phyloP scores from a whole-genome alignment of 2,329 filamentous ascomycete species.

The Pseudogymnoascus sp. region DNA sequence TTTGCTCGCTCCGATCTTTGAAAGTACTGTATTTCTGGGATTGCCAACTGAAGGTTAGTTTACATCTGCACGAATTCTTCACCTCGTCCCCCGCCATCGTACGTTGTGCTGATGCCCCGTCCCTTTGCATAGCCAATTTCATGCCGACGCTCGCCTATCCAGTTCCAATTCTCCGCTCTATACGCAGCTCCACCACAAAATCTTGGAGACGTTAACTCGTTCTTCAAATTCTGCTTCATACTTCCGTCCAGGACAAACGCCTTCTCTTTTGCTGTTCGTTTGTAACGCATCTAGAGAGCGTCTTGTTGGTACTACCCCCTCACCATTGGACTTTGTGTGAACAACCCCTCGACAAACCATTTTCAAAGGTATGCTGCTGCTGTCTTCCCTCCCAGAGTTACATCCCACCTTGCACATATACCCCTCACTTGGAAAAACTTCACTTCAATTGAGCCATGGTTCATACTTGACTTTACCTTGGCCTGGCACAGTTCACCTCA shows the following conservation, averaged over 20 bases:
- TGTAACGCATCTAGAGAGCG: slow-evolving; percentile 2
- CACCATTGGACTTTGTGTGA: slow-evolving; percentile 2
- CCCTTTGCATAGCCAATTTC: slow-evolving; percentile 24
- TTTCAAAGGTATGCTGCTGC: slow-evolving; percentile 3
- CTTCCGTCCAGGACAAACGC: slow-evolving; percentile 7
- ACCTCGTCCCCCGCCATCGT: neutral
- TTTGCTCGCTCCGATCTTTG: slow-evolving; percentile 5
- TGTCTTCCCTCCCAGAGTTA: neutral
- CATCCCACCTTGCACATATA: slow-evolving; percentile 6
- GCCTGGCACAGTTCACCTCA: neutral
- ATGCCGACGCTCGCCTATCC: slow-evolving; percentile 27
- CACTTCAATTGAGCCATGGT: neutral
- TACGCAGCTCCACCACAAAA: slow-evolving; percentile 17
- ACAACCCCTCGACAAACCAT: neutral
- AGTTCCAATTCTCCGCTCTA: slow-evolving; percentile 22
- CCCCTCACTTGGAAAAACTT: neutral
- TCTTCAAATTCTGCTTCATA: slow-evolving; percentile 21
- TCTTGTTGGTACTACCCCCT: neutral
- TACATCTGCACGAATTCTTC: neutral
- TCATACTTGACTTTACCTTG: neutral
- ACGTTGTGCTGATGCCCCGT: slow-evolving; percentile 1
- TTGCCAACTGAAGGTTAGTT: slow-evolving; percentile 2
- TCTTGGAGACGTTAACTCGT: slow-evolving; percentile 32
- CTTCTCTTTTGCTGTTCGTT: neutral
- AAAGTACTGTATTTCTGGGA: neutral